These are phyloP conservation scores for Carex littledalei DNA, from an alignment of 176 grass and related monocot genomes.

Conservation along the genomic window DNA sequence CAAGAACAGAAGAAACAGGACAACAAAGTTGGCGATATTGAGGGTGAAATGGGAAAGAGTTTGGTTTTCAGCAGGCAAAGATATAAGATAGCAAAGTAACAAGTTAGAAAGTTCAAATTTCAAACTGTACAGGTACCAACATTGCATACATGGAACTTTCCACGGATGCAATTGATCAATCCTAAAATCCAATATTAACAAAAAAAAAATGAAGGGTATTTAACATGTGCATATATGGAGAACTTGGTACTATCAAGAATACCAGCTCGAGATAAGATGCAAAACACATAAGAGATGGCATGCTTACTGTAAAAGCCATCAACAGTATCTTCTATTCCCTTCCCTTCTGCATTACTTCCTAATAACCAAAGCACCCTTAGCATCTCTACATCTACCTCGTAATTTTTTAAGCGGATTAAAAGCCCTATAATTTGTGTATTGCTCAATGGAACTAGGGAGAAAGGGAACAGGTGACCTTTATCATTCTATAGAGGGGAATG, in stretches of 20 bases:
- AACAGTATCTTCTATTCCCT: not conserved
- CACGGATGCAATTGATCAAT: not conserved
- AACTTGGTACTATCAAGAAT: not conserved
- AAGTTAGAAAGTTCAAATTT: not conserved
- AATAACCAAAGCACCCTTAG: not conserved
- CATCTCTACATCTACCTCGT: not conserved
- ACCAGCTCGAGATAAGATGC: not conserved
- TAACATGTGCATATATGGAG: not conserved
- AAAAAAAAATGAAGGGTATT: not conserved
- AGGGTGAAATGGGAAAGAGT: not conserved
- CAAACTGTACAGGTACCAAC: not conserved
- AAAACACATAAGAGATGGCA: not conserved
- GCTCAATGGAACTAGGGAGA: not conserved
- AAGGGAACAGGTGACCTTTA: not conserved
- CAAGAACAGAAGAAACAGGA: not conserved
- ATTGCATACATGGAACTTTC: not conserved
- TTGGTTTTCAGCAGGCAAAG: not conserved
- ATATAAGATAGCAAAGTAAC: not conserved
- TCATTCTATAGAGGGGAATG: not conserved
- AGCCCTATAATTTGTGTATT: not conserved
- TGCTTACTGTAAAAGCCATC: not conserved
- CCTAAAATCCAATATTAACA: not conserved
- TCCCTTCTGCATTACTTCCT: not conserved
- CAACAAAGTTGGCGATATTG: not conserved
- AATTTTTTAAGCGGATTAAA: not conserved